Evolutionary conservation across 305 asterid species (phyloP).

Genomic region (Fraxinus baroniana): DNA sequence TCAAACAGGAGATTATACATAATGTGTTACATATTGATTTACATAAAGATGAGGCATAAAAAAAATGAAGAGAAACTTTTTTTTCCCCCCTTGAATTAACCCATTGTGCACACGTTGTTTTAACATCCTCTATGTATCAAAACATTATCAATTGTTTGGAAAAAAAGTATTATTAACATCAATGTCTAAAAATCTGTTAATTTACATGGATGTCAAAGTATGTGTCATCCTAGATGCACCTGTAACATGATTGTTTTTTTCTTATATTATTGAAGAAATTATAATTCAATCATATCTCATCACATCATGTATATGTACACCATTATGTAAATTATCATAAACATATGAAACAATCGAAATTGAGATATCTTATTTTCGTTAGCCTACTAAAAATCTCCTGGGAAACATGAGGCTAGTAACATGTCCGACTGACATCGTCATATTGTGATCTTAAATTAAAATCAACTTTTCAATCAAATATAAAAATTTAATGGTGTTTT

Average conservation of each 20-base stretch:
- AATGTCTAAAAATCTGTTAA: too few species aligned
- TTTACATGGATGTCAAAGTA: too few species aligned
- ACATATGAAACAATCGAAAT: too few species aligned
- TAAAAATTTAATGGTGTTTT: too few species aligned
- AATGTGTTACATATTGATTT: neutral
- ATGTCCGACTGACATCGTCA: neutral
- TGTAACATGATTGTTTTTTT: neutral
- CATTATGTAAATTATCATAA: too few species aligned
- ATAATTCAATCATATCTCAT: neutral
- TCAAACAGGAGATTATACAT: neutral
- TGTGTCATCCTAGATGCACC: neutral
- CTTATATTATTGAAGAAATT: neutral
- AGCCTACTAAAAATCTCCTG: too few species aligned
- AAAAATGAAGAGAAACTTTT: neutral
- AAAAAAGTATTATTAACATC: neutral
- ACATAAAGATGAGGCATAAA: too few species aligned
- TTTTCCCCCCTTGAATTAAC: neutral
- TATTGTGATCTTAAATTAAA: neutral
- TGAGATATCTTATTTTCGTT: too few species aligned
- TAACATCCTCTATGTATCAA: neutral
- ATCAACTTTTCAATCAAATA: too few species aligned
- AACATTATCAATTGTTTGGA: neutral
- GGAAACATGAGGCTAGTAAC: too few species aligned
- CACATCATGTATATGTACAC: neutral
- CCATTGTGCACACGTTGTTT: neutral